Evolutionary conservation across 805 yeast species (phyloP), one percentile per base, ranked within the genome.

Genomic region (Myxozyma sirexii): DNA sequence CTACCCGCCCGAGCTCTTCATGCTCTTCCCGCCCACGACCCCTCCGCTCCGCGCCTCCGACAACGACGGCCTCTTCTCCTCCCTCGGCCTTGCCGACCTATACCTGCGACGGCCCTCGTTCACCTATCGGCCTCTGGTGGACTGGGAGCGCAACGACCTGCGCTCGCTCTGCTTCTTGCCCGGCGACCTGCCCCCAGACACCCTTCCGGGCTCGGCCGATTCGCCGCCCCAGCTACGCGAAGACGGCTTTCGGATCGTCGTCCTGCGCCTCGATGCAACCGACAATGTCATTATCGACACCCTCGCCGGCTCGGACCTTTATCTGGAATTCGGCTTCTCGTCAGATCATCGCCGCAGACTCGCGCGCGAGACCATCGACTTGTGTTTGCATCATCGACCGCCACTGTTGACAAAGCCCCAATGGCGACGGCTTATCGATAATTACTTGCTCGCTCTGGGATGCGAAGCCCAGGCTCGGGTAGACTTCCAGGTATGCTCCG

Each of bases 401-500:
- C 19, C 17, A 6, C 27, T 21, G 7, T 42, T 68, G 47, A 68
- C 82, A n/a, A 74, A 81, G 4, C 77, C 83, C 26, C 88, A 87
- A 70, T 86, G 91, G 90, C 76, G 92, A 65, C 84, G 86, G 68
- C 80, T 87, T 27, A 84, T 87, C 59, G 93, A 87, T 64, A 87
- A 86, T 72, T 87, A 82, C 67, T 67, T 85, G 38, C 71, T 86
- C 38, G 84, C 84, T 68, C 75, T 86, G 31, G 88, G 84, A 3
- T 86, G 86, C 49, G 90, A 86, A 66, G 83, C 85, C 15, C 90
- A 87, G 70, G 85, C 90, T 66, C 78, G 90, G 21, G 74, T 76
- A 37, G 90, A 87, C 67, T 87, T 84, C 69, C 83, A 48, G 53
- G 53, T 48, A 19, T 29, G 51, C 35, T 23, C 13, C 15, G 10